Conservation (phyloP, 305 asterid genomes). For the Rubia peregrina region DNA sequence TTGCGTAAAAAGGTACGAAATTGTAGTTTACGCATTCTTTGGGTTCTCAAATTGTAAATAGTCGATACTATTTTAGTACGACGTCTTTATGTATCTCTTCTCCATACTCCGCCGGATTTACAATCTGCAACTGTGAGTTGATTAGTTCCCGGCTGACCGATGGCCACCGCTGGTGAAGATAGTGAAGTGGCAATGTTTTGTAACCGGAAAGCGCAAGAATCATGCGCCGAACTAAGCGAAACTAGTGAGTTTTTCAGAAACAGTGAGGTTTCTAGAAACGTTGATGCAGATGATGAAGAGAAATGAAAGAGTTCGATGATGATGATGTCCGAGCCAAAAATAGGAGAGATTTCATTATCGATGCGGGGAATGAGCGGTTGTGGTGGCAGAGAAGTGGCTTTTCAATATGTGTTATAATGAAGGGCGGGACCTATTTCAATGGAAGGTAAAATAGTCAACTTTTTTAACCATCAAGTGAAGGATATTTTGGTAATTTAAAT, state of each 20-base stretch:
- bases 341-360: too few relatives aligned
- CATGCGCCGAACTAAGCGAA: constrained; percentile 29
- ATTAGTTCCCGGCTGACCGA: neutral
- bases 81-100: neutral
- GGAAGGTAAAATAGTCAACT: too few relatives aligned
- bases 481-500: too few relatives aligned
- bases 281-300: too few relatives aligned
- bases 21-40: neutral
- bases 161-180: neutral
- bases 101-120: neutral
- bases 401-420: too few relatives aligned
- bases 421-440: too few relatives aligned
- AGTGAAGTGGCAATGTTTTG: neutral
- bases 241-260: constrained; percentile 36
- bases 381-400: too few relatives aligned
- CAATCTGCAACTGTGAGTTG: neutral
- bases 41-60: neutral
- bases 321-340: too few relatives aligned
- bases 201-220: neutral
- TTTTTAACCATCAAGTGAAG: too few relatives aligned
- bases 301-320: too few relatives aligned
- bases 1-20: neutral
- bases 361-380: too few relatives aligned
- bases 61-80: neutral
- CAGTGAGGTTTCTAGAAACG: too few relatives aligned